Conservation (phyloP, 768 basidiomycete genomes). For the Tricholoma furcatifolium region DNA sequence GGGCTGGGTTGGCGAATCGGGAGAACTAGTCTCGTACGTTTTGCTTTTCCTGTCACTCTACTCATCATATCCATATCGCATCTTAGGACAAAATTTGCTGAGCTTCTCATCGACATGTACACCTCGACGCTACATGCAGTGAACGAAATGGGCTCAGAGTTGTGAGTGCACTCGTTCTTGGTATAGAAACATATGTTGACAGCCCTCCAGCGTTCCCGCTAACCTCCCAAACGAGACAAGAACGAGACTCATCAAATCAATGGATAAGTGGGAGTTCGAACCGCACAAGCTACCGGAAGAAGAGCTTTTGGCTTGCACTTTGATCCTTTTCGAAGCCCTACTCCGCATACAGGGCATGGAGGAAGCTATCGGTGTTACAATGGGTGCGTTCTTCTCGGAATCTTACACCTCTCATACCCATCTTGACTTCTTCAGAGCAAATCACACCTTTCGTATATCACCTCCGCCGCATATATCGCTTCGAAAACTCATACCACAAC, state of each 20-base stretch:
- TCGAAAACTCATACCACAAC: constrained; percentile 94
- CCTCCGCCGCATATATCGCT: constrained; percentile 88
- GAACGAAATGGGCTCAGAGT: constrained; percentile 46
- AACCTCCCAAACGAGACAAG: constrained; percentile 51
- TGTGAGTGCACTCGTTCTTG: constrained; percentile 32
- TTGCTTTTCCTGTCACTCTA: constrained; percentile 3
- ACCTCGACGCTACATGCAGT: constrained; percentile 75
- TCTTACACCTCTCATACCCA: constrained; percentile 12
- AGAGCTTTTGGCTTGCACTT: constrained; percentile 77
- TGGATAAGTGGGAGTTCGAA: constrained; percentile 89
- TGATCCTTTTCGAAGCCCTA: constrained; percentile 84
- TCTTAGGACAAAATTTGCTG: constrained; percentile 65
- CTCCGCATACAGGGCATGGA: constrained; percentile 78
- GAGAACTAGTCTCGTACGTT: constrained; percentile 46
- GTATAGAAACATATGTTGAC: neutral
- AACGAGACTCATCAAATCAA: constrained; percentile 57
- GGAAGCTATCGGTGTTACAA: constrained; percentile 52
- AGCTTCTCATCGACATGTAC: constrained; percentile 83
- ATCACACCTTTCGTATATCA: constrained; percentile 80
- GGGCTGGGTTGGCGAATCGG: constrained; percentile 62
- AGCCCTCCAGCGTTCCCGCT: constrained; percentile 39
- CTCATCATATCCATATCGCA: neutral
- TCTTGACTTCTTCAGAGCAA: constrained; percentile 48
- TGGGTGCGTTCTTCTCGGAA: constrained; percentile 44
- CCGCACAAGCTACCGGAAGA: constrained; percentile 81